Evolutionary conservation across 2,329 filamentous ascomycete species (phyloP), one percentile per base, ranked within the genome.

Genomic region (Hymenoscyphus albidus): DNA sequence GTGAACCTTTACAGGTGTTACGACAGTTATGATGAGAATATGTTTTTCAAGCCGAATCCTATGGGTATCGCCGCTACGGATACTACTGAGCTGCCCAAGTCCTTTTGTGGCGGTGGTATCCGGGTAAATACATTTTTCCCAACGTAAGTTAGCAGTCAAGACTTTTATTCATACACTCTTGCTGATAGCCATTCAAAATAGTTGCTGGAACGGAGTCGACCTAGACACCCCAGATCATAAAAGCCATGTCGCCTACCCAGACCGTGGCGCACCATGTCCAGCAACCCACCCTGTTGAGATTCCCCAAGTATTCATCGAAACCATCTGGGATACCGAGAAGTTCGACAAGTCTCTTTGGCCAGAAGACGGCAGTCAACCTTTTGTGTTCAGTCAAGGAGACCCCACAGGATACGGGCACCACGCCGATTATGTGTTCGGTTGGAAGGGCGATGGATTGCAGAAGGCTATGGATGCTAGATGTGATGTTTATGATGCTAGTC

Each of bases 231-330:
- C 64, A 16, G 60, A 68, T 31, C 64, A 66, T n/a, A 57, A 63
- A 5, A 58, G 40, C 27, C 66, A 69, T 51, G 66, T 69, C 39
- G 64, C 67, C 16, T 69, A 69, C 73, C 74, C 76, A 54, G 51
- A 38, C 1, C n/a, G 40, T 18, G 62, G 56, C n/a, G 48, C 39
- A 35, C n/a, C 35, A 6, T 68, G 67, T 39, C 67, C 67, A 12
- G 22, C 65, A 18, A 75, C 71, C 5, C 78, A 79, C 71, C 79
- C 79, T 58, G 78, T 80, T 69, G 79, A 80, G 75, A 74, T 80
- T n/a, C 79, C 79, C 16, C 78, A 80, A 75, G 72, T 81, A 74
- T 80, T 80, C 77, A 80, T 80, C 73, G 79, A 81, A 74, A 71
- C 80, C 57, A 79, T 81, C 77, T 81, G 79, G 79, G 77, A 81